These are phyloP conservation scores for Coniosporium tulheliwenetii DNA, from an alignment of 2,329 filamentous ascomycete species.

Conservation along the genomic window DNA sequence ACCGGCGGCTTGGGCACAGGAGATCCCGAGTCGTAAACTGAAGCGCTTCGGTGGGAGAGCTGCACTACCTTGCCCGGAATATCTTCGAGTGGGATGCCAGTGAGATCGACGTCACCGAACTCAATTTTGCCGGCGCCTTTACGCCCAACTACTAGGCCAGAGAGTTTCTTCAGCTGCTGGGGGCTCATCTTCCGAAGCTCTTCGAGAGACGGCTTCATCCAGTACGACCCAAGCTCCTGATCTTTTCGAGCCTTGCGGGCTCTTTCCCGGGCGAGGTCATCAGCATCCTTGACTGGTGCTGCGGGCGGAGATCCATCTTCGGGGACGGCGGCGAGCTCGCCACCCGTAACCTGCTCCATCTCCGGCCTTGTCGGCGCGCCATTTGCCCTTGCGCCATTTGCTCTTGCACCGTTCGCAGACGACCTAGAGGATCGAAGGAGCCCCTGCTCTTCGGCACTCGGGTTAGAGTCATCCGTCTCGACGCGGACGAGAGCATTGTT, in stretches of 20 bases:
- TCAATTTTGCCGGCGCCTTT: conserved; percentile 64
- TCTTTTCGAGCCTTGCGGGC: conserved; percentile 19
- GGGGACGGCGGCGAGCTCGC: conserved; percentile 63
- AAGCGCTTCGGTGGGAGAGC: conserved; percentile 63
- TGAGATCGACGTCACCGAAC: conserved; percentile 77
- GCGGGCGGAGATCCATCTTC: conserved; percentile 44
- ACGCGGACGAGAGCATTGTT: conserved; percentile 35
- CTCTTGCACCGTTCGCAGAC: conserved; percentile 20
- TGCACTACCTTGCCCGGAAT: conserved; percentile 63
- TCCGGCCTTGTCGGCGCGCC: conserved; percentile 35
- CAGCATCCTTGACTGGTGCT: conserved; percentile 12
- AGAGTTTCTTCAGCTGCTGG: conserved; percentile 59
- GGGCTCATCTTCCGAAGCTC: conserved; percentile 69
- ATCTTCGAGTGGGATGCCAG: conserved; percentile 61
- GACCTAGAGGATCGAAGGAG: conserved; percentile 37
- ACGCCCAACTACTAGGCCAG: conserved; percentile 68
- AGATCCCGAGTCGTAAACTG: conserved; percentile 55
- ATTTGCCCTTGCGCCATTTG: conserved; percentile 17
- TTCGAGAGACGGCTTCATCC: conserved; percentile 62
- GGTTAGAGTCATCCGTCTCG: conserved; percentile 35
- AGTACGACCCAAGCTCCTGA: conserved; percentile 61
- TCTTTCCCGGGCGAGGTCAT: conserved; percentile 1
- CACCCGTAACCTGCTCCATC: conserved; percentile 56
- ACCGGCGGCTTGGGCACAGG: conserved; percentile 56
- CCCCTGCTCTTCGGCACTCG: conserved; percentile 42